phyloP scores from a whole-genome alignment of 2,329 filamentous ascomycete species.

The Fusarium equiseti region DNA sequence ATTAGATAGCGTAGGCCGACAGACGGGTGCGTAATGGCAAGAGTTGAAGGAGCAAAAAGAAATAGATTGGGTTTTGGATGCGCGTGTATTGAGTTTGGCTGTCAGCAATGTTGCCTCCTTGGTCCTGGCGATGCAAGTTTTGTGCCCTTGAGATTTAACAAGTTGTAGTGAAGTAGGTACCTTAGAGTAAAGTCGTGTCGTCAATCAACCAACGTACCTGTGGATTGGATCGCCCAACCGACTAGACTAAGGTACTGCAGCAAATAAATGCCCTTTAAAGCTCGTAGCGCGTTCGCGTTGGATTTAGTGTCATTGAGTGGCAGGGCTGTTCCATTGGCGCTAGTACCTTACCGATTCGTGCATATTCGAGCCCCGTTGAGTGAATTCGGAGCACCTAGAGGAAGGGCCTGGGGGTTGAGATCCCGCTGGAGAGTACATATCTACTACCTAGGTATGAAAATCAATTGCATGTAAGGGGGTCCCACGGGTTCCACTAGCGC shows the following conservation, averaged over 20 bases:
- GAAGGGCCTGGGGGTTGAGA: slow-evolving; percentile 26
- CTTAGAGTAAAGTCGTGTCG: slow-evolving; percentile 41
- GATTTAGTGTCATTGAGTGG: slow-evolving; percentile 47
- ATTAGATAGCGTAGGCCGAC: slow-evolving; percentile 4
- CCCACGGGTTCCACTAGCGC: slow-evolving; percentile 21
- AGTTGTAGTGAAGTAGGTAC: slow-evolving; percentile 21
- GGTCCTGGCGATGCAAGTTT: slow-evolving; percentile 3
- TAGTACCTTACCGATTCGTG: slow-evolving; percentile 41
- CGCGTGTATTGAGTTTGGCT: neutral
- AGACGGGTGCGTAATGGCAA: slow-evolving; percentile 6
- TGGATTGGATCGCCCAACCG: slow-evolving; percentile 26
- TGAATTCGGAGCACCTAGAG: slow-evolving; percentile 23
- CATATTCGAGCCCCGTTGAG: slow-evolving; percentile 37
- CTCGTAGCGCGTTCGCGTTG: slow-evolving; percentile 52
- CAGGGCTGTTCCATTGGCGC: slow-evolving; percentile 40
- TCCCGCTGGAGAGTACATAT: neutral
- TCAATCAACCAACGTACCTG: slow-evolving; percentile 26
- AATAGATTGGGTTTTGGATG: neutral
- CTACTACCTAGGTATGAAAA: neutral
- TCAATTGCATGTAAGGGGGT: slow-evolving; percentile 39
- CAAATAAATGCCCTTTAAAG: slow-evolving; percentile 47
- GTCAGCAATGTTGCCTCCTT: slow-evolving; percentile 13
- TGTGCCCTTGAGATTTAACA: slow-evolving; percentile 28
- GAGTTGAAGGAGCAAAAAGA: slow-evolving; percentile 1
- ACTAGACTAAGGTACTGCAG: slow-evolving; percentile 19